phyloP scores from a whole-genome alignment of 352 stramenopile species.

The Pythium brachiatum region DNA sequence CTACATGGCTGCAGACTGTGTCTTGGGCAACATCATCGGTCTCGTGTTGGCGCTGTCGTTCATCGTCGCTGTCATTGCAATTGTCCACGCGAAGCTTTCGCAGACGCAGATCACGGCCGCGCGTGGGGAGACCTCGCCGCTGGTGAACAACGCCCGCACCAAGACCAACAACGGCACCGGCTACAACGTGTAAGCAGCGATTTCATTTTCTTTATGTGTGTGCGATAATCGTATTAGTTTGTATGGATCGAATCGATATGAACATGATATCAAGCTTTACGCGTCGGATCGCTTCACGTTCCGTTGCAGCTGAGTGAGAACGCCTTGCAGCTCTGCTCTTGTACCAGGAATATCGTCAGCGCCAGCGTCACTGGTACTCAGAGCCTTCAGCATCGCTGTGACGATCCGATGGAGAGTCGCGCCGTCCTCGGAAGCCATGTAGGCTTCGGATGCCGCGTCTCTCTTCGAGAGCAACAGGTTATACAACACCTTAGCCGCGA shows the following conservation, averaged over 20 bases:
- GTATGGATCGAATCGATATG: constrained; percentile 1
- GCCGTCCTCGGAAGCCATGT: constrained; percentile 2
- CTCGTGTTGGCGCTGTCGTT: constrained; percentile 57
- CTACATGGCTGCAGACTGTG: constrained; percentile 70
- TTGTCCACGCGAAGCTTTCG: constrained; percentile 50
- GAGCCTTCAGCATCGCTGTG: constrained; percentile 26
- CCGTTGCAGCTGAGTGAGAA: constrained; percentile 44
- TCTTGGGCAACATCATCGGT: constrained; percentile 72
- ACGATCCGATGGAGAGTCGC: constrained; percentile 29
- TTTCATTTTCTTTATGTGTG: neutral
- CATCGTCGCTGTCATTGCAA: constrained; percentile 37
- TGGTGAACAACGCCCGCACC: constrained; percentile 27
- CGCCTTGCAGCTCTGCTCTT: constrained; percentile 32
- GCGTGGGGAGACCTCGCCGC: constrained; percentile 40
- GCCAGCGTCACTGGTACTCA: constrained; percentile 25
- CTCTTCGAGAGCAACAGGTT: constrained; percentile 63
- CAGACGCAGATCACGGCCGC: constrained; percentile 16
- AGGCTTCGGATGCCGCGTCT: neutral
- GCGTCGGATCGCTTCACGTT: constrained; percentile 24
- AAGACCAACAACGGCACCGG: constrained; percentile 8
- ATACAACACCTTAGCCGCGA: constrained; percentile 82
- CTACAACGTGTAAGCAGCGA: constrained; percentile 24
- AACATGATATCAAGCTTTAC: neutral
- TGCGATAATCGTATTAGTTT: neutral
- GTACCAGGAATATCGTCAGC: constrained; percentile 12